Base-by-base conservation (phyloP, 306 rosid genomes). In the Ochetophila trinervis region DNA sequence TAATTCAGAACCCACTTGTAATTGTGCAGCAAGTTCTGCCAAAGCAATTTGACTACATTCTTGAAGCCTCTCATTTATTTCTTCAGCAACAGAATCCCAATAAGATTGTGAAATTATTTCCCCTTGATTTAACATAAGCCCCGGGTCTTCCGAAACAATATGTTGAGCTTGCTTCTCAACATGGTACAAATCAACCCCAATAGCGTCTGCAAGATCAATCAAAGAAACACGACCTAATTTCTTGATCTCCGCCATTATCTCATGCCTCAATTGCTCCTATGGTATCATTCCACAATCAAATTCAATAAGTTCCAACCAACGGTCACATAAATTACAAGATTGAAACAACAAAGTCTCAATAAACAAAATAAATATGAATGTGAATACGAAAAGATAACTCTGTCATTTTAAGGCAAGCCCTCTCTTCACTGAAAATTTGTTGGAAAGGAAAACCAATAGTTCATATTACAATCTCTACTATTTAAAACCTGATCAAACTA, bases 11-110 rank as follows among this genome's bases (percentile, higher is more conserved):
- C 96, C 95, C 60, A 94, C 95, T 23, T 88, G 84, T 63, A 88
- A 74, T n/a, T 94, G 97, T 0, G 82, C 87, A 0, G 97, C 99
- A 14, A 94, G 86, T 82, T 90, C 99, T 0, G 99, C 83, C 57
- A 94, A 73, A 35, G 96, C 95, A 72, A 94, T 80, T 79, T 94
- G 96, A 69, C 99, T 90, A 66, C 95, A 86, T 65, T 94, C 99
- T 70, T 94, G 97, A 74, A 94, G 99, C 88, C 97, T 88, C 51
- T 94, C 97, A 5, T 94, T 88, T 68, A 80, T 70, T 80, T 94
- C 99, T 82, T 90, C 99, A 8, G 96, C 88, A 0, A 85, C 71
- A 4, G 95, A 81, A 47, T 94, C 91, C 99, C 99, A 94, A 52
- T 90, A 94, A 47, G 87, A 79, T 24, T 83, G 90, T 10, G 99